phyloP scores from a whole-genome alignment of 2,329 filamentous ascomycete species.

The Apiospora phragmitis region DNA sequence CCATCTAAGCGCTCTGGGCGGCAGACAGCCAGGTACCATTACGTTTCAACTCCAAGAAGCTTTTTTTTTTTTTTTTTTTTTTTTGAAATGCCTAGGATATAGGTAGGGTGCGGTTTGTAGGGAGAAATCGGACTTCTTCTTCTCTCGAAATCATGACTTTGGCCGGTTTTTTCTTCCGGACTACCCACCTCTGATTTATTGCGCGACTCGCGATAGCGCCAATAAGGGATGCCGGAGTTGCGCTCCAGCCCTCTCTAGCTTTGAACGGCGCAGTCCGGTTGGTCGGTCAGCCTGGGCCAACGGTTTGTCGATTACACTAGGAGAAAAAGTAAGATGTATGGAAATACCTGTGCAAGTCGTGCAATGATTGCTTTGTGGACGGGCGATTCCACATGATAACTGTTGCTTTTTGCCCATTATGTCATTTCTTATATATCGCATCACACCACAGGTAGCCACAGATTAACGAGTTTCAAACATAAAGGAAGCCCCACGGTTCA shows the following conservation, averaged over 20 bases:
- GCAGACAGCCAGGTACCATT: background rate
- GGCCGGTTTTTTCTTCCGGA: background rate
- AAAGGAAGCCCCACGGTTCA: background rate
- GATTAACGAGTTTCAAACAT: background rate
- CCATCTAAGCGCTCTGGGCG: background rate
- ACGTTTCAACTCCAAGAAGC: background rate
- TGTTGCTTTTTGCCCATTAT: background rate
- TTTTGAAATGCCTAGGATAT: no score
- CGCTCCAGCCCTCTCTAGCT: background rate
- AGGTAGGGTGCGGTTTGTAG: no score
- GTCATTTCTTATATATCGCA: background rate
- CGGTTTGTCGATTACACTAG: slow-evolving; percentile 3
- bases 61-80: no score
- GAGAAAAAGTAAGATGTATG: background rate
- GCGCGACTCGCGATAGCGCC: background rate
- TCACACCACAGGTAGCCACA: background rate
- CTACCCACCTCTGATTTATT: background rate
- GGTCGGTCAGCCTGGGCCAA: background rate
- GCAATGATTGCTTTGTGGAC: background rate
- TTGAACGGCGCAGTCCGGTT: background rate
- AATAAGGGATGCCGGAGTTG: background rate
- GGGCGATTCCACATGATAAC: background rate
- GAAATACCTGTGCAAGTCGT: background rate
- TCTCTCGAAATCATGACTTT: background rate
- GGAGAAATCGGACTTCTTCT: background rate